Percentiles rank a stretch among this genome's conserved stretches.
Conservation (phyloP, 352 stramenopile species). For the Globisporangium radiosum region DNA sequence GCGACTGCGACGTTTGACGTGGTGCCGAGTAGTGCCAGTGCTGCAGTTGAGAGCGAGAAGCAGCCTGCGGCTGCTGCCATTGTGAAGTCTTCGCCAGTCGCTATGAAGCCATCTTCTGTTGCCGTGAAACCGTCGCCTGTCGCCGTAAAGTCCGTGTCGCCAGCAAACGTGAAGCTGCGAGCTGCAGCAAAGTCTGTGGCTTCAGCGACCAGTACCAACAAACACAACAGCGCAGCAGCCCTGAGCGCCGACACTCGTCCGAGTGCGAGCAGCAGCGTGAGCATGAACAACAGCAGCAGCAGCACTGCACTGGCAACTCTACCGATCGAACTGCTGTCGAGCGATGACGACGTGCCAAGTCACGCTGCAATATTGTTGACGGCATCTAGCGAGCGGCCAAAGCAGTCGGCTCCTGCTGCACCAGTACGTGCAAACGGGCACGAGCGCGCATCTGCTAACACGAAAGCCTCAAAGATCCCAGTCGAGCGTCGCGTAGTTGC, state of each 20-base stretch:
- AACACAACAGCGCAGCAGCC: neutral
- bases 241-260: neutral
- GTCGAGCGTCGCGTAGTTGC: neutral
- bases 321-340: slow-evolving; percentile 25
- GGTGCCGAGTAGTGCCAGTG: neutral
- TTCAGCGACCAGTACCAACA: too few relatives aligned
- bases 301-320: slow-evolving; percentile 4
- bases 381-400: neutral
- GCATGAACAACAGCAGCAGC: slow-evolving; percentile 1
- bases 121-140: too few relatives aligned
- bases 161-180: too few relatives aligned
- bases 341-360: slow-evolving; percentile 14
- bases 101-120: too few relatives aligned
- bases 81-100: too few relatives aligned
- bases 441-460: neutral
- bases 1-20: neutral
- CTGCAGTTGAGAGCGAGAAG: neutral
- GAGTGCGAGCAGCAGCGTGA: neutral
- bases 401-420: neutral
- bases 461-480: neutral
- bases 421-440: neutral
- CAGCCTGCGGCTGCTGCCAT: too few relatives aligned
- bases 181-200: too few relatives aligned
- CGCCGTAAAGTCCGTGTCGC: too few relatives aligned
- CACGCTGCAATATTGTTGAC: neutral